Conservation (phyloP, 208 protist genomes). For the Crithidia bombi region DNA sequence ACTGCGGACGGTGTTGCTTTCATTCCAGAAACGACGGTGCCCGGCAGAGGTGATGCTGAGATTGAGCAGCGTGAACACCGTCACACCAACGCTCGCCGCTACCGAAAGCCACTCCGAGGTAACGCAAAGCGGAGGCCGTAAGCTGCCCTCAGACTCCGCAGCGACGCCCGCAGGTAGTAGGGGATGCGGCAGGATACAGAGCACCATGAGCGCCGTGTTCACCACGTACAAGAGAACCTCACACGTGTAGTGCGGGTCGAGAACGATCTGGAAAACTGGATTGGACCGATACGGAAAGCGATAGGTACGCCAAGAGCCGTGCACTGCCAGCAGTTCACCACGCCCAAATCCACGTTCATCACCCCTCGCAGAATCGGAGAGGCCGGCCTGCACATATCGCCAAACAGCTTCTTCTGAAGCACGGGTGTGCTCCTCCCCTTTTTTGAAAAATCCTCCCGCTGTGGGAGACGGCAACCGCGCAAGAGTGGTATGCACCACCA, state of each 20-base stretch:
- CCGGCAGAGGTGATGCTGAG: slow-evolving; percentile 68
- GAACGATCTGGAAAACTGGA: slow-evolving; percentile 42
- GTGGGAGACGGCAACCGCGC: slow-evolving; percentile 26
- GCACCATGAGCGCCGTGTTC: slow-evolving; percentile 33
- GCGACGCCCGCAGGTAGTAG: not conserved
- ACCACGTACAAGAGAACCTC: slow-evolving; percentile 75
- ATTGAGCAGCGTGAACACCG: slow-evolving; percentile 67
- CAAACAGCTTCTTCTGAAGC: slow-evolving; percentile 18
- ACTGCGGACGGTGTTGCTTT: slow-evolving; percentile 37
- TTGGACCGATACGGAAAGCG: slow-evolving; percentile 24
- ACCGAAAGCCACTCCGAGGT: not conserved
- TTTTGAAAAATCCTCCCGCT: too few relatives aligned
- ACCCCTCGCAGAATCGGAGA: not conserved
- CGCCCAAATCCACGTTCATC: not conserved
- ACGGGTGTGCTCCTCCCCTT: not conserved
- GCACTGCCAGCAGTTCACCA: not conserved
- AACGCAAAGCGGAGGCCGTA: not conserved
- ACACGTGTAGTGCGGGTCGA: slow-evolving; percentile 84
- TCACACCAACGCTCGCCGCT: slow-evolving; percentile 33
- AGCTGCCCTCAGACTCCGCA: not conserved
- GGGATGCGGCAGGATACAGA: slow-evolving; percentile 19
- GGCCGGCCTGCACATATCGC: slow-evolving; percentile 3
- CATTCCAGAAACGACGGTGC: slow-evolving; percentile 73
- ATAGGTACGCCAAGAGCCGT: slow-evolving; percentile 28
- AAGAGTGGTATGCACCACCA: slow-evolving; percentile 57